Evolutionary conservation across 1,139 yeast species (phyloP), one percentile per base, ranked within the genome.

Genomic region (Petasospora rhodanensis): DNA sequence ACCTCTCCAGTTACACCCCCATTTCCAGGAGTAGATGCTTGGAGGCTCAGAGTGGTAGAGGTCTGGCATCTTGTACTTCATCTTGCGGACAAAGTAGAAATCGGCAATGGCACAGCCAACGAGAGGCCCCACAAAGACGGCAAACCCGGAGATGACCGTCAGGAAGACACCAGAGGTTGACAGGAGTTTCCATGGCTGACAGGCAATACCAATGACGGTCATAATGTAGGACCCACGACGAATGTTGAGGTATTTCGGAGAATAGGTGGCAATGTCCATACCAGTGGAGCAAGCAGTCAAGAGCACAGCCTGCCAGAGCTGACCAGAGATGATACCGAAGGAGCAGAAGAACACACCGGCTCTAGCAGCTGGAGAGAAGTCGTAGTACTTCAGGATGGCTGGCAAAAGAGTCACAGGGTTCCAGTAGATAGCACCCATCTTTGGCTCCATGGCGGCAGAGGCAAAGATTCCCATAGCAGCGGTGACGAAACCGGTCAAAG

Each of bases 1-100:
- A 8, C 59, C 51, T 40, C 66, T 53, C 52, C 56, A 56, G 42
- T 66, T 62, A 32, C 61, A 31, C 4, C 72, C 72, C 14, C 51
- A 30, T 24, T 50, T 42, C 41, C 54, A 66, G 57, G 57, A 55
- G 37, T 59, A 62, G 13, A 53, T 45, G n/a, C n/a, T n/a, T 5
- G 55, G 54, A 24, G n/a, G n/a, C 19, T 42, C 38, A 4, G 31
- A 23, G 19, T 39, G 36, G 28, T 52, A 54, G 19, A 55, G 39
- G 26, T 52, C 52, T 18, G 48, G 47, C 20, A 53, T 29, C 16
- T 46, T 39, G 24, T 54, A 34, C 28, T 54, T 55, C 23, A 51
- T 46, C 37, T 40, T 51, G 38, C 56, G 47, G 11, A 55, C 43
- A 21, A 41, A 19, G 32, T 38, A 55, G 41, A 48, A 58, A 34